Conservation (phyloP, 768 basidiomycete species). For the Favolaschia claudopus region DNA sequence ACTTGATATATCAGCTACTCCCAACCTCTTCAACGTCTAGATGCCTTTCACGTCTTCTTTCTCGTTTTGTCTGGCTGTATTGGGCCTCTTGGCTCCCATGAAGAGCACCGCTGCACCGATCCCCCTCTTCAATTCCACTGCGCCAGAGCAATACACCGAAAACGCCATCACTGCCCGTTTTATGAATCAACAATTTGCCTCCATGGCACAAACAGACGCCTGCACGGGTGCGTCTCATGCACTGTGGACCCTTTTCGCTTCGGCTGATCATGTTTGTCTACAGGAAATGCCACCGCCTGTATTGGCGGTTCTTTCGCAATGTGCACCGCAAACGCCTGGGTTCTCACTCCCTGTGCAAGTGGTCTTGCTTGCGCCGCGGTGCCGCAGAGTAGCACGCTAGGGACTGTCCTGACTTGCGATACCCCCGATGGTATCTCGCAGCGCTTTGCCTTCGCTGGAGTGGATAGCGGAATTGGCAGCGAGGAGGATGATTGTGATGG, state of each 20-base stretch:
- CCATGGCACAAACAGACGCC: constrained; percentile 49
- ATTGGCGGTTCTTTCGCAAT: constrained; percentile 8
- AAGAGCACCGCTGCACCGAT: constrained; percentile 10
- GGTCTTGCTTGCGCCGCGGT: constrained; percentile 48
- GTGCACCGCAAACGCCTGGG: constrained; percentile 32
- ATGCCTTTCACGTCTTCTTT: too few species aligned
- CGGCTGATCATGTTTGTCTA: not conserved
- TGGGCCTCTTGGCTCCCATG: constrained; percentile 4
- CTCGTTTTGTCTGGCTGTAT: too few species aligned
- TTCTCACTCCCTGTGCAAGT: constrained; percentile 18
- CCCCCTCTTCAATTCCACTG: constrained; percentile 7
- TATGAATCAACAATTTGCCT: constrained; percentile 56
- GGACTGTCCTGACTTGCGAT: constrained; percentile 55
- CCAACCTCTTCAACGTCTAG: too few species aligned
- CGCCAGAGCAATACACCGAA: constrained; percentile 26
- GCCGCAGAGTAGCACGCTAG: constrained; percentile 55
- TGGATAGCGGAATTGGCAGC: constrained; percentile 44
- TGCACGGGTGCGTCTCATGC: constrained; percentile 51
- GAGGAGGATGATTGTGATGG: not conserved
- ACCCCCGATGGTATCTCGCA: constrained; percentile 45
- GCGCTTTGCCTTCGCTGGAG: constrained; percentile 52
- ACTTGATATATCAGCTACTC: too few species aligned
- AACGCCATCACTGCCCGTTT: constrained; percentile 60
- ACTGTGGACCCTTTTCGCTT: not conserved
- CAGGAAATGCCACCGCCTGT: constrained; percentile 15